Percentiles rank a stretch among this genome's conserved stretches.
phyloP scores from a whole-genome alignment of 768 basidiomycete species.

The Tulasnella sp. region DNA sequence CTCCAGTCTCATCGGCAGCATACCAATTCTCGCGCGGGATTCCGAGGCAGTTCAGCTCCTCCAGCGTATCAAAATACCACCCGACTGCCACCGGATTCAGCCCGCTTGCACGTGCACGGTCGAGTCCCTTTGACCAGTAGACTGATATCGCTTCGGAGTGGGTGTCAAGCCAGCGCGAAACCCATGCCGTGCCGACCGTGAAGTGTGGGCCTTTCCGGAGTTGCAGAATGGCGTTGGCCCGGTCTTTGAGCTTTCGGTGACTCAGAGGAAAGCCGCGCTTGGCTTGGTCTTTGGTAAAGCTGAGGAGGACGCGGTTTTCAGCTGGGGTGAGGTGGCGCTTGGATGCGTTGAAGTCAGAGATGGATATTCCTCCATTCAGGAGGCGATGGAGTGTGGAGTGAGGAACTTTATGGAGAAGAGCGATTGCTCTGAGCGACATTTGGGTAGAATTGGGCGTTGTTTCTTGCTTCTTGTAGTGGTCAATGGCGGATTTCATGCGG shows the following conservation, averaged over 20 bases:
- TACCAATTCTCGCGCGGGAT: neutral
- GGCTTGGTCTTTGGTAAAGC: constrained; percentile 15
- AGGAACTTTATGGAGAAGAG: no score
- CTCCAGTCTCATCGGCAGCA: constrained; percentile 13
- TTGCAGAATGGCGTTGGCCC: constrained; percentile 23
- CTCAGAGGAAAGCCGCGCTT: constrained; percentile 27
- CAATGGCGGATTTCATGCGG: neutral
- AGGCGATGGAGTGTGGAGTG: neutral
- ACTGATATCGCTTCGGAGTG: neutral
- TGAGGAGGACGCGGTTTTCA: constrained; percentile 20
- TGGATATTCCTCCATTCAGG: constrained; percentile 2
- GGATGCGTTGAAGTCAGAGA: constrained; percentile 22
- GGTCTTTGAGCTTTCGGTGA: constrained; percentile 26
- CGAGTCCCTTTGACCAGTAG: neutral
- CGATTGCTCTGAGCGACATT: neutral
- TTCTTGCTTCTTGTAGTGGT: neutral
- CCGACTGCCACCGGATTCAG: neutral
- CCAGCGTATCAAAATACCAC: constrained; percentile 5
- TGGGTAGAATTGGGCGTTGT: neutral
- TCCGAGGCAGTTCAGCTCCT: neutral
- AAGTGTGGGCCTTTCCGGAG: neutral
- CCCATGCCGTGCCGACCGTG: constrained; percentile 10
- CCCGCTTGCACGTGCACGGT: neutral
- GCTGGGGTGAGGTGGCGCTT: constrained; percentile 23
- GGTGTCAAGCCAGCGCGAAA: constrained; percentile 1